These are phyloP conservation scores for Patellaria atrata DNA, from an alignment of 495 filamentous ascomycete genomes.

Conservation along the genomic window DNA sequence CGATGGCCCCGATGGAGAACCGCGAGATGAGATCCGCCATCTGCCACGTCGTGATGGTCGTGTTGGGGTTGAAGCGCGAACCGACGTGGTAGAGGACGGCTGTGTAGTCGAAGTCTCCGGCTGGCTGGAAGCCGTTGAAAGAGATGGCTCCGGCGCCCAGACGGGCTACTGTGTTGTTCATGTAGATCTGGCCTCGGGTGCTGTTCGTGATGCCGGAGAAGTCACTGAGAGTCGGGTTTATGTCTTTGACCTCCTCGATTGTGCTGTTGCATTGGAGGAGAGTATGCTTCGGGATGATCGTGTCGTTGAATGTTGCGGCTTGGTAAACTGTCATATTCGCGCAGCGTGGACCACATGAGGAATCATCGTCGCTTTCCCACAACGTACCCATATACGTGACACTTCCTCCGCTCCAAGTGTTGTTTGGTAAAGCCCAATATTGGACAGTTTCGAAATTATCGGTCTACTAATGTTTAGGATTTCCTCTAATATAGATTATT, in stretches of 20 bases:
- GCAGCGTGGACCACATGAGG: conserved; percentile 14
- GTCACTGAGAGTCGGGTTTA: conserved; percentile 3
- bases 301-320: conserved; percentile 1
- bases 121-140: conserved; percentile 13
- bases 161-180: conserved; percentile 14
- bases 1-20: conserved; percentile 14
- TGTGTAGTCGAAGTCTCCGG: conserved; percentile 1
- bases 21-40: conserved; percentile 11
- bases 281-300: conserved; percentile 3
- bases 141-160: conserved; percentile 14
- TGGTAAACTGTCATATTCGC: conserved; percentile 19
- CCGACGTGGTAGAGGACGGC: conserved; percentile 9
- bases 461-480: no score
- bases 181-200: conserved; percentile 11
- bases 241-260: conserved; percentile 5
- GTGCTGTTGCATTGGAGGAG: conserved; percentile 14
- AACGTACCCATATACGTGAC: no score
- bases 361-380: no score
- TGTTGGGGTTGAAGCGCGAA: conserved; percentile 10
- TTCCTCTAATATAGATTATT: no score
- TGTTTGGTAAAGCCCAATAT: no score
- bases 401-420: no score
- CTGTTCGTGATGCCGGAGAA: conserved; percentile 6
- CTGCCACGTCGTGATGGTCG: conserved; percentile 4
- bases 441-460: no score